A percentile compares a stretch with the other conserved stretches of the same genome.
These are phyloP conservation scores for Lachancea dasiensis DNA, from an alignment of 805 yeast species.

Conservation along the genomic window DNA sequence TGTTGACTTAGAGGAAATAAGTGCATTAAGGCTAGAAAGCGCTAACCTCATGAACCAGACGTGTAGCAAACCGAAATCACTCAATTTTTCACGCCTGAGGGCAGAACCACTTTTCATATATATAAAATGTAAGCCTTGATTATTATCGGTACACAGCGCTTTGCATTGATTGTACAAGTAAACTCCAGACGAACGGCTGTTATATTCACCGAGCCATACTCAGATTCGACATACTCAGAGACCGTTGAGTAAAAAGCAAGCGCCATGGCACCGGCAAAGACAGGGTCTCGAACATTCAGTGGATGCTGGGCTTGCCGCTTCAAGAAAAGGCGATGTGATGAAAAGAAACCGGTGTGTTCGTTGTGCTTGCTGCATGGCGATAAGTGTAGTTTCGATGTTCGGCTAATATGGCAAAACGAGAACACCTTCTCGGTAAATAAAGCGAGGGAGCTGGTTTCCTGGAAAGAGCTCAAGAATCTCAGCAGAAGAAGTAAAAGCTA, in stretches of 20 bases:
- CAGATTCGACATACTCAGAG: too few species aligned
- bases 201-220: too few species aligned
- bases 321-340: constrained; percentile 31
- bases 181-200: too few species aligned
- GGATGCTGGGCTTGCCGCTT: constrained; percentile 34
- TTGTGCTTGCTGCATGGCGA: constrained; percentile 23
- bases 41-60: neutral
- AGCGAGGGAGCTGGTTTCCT: constrained; percentile 8
- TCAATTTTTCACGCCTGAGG: too few species aligned
- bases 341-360: constrained; percentile 26
- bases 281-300: constrained; percentile 27
- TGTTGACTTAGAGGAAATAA: neutral
- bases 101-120: too few species aligned
- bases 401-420: constrained; percentile 27
- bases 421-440: constrained; percentile 18
- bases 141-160: too few species aligned
- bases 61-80: too few species aligned
- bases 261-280: neutral
- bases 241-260: too few species aligned
- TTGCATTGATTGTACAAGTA: too few species aligned
- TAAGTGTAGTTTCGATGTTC: constrained; percentile 28
- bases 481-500: constrained; percentile 2
- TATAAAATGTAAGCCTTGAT: neutral
- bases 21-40: neutral
- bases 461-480: constrained; percentile 6